Evolutionary conservation across 2,329 filamentous ascomycete species (phyloP), one percentile per base, ranked within the genome.

Genomic region (Amylocarpus encephaloides): DNA sequence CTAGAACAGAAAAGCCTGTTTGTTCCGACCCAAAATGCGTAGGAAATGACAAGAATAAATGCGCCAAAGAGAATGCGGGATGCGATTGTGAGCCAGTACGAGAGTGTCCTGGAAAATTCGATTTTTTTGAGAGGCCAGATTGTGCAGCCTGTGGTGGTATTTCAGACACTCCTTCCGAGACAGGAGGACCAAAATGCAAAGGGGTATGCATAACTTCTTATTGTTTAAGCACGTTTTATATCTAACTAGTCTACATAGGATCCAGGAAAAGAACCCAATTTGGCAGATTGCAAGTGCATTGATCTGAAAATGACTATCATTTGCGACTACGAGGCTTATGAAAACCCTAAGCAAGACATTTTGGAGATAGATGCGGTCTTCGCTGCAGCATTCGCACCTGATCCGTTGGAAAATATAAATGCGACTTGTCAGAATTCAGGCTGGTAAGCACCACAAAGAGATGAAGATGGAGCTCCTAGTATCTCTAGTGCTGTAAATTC

Each of bases 151-250:
- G 40, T 29, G 40, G 40, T 10, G 40, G 40, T 9, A 26, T 9
- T 15, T 12, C 26, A 16, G 16, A 43, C n/a, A n/a, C n/a, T n/a
- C n/a, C n/a, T n/a, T n/a, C n/a, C n/a, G n/a, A n/a, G n/a, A n/a
- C n/a, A n/a, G n/a, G n/a, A n/a, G n/a, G n/a, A 19, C 13, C 13
- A 43, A 43, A 29, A 43, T 43, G 40, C 40, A 43, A 43, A 43
- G 40, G 40, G 11, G 40, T 43, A 26, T 19, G 40, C 26, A 43
- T 43, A n/a, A n/a, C n/a, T n/a, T n/a, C n/a, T n/a, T n/a, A n/a
- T n/a, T n/a, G n/a, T n/a, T n/a, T n/a, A n/a, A n/a, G n/a, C n/a
- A n/a, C n/a, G n/a, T n/a, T n/a, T n/a, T n/a, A n/a, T n/a, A n/a
- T n/a, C n/a, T n/a, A n/a, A n/a, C n/a, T n/a, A n/a, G 9, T 10